phyloP scores from a whole-genome alignment of 208 protist genomes.

The Leishmania amazonensis region DNA sequence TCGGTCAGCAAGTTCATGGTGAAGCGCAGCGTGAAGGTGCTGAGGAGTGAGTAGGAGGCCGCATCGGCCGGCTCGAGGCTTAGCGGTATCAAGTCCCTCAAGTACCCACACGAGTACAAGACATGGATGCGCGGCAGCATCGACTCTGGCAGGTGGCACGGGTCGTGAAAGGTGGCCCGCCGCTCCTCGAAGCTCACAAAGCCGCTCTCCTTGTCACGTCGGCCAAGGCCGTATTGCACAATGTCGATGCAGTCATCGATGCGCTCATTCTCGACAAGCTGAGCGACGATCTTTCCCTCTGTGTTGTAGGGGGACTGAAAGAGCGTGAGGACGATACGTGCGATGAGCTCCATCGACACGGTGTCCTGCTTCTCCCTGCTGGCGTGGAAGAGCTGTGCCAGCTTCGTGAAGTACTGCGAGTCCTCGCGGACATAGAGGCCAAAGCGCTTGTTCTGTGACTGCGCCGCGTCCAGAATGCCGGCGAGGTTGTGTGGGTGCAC shows the following conservation, averaged over 20 bases:
- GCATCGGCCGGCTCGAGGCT: conserved; percentile 77
- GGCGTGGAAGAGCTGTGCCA: conserved; percentile 54
- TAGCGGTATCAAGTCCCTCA: conserved; percentile 78
- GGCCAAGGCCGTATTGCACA: conserved; percentile 78
- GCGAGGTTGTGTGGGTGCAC: conserved; percentile 63
- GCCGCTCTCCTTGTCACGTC: conserved; percentile 51
- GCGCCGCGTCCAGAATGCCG: conserved; percentile 51
- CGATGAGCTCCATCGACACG: conserved; percentile 42
- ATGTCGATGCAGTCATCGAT: conserved; percentile 79
- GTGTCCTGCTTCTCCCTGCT: conserved; percentile 38
- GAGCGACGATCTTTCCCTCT: conserved; percentile 70
- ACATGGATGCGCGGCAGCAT: conserved; percentile 66
- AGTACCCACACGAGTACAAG: conserved; percentile 63
- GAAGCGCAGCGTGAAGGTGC: conserved; percentile 53
- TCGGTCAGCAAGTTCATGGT: conserved; percentile 66
- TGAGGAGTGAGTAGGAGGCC: conserved; percentile 52
- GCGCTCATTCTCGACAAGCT: conserved; percentile 67
- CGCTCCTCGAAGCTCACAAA: conserved; percentile 72
- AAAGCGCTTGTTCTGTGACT: conserved; percentile 58
- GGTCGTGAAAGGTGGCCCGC: conserved; percentile 73
- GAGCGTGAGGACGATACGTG: conserved; percentile 51
- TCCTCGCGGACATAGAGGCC: conserved; percentile 56
- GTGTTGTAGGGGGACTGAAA: conserved; percentile 68
- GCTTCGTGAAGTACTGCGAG: conserved; percentile 51
- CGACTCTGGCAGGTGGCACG: conserved; percentile 49